Base-by-base conservation (phyloP, 176 grass and related monocot species). In the Bonia amplexicaulis region DNA sequence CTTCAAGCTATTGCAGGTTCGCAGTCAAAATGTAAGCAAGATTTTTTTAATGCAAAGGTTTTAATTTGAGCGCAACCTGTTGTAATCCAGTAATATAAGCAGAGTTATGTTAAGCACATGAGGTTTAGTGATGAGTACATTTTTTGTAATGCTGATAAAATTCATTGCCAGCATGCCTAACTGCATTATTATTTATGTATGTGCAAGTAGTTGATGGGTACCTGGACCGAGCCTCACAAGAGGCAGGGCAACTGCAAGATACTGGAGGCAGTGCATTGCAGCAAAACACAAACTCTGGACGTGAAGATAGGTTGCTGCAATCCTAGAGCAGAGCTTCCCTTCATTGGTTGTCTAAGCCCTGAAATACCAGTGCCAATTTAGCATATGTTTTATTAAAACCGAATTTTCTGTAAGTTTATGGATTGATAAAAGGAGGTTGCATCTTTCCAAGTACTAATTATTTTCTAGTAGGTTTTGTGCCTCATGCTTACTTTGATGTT, bases 251-350 rank as follows among this genome's bases (percentile, higher is more conserved):
- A 49, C 60, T 22, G 9, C 29, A 79, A 35, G 60, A 66, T 46
- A 42, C 23, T 11, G 58, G 42, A 64, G 41, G 58, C n/a, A 47
- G 23, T 26, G 14, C 41, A 45, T 16, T 11, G 44, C 77, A 65
- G 42, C 41, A 11, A n/a, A 57, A 23, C 5, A 55, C 74, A 61
- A 58, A 47, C 42, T 60, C 15, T 64, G 64, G 60, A 79, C 41
- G 48, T 79, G 77, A 65, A 65, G 59, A 64, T 9, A 66, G 42
- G 59, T 48, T 79, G 40, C n/a, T 64, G 76, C 41, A 65, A 59
- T 63, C 57, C 61, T 20, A n/a, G 40, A 46, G 76, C 59, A 31
- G 58, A 78, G 76, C 17, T 60, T 77, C 53, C 76, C 76, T 63
- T 63, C n/a, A 62, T 14, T 46, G 41, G 35, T 47, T 65, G 16